Evolutionary conservation across 2,329 filamentous ascomycete genomes (phyloP), one percentile per base, ranked within the genome.

Genomic region (Gliomastix tumulicola): DNA sequence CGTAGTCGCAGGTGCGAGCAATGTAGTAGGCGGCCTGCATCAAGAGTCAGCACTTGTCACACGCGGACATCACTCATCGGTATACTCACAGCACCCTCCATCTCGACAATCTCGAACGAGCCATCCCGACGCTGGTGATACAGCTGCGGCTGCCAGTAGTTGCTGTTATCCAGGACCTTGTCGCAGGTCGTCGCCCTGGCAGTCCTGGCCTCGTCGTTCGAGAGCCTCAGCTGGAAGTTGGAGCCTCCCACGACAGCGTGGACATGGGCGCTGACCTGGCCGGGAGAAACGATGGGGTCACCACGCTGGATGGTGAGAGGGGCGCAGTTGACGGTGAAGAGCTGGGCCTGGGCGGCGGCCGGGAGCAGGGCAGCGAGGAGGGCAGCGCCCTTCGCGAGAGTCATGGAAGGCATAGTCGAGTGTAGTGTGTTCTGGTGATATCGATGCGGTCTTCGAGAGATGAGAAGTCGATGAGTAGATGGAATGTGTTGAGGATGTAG

Each of bases 71-170:
- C n/a, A n/a, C n/a, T n/a, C n/a, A n/a, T n/a, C n/a, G 1, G 4
- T 11, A 6, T 5, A 44, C 50, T 39, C 35, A 54, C 52, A 30
- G 41, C 49, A 22, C 52, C 51, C 36, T 52, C 44, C 40, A 53
- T 60, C 3, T 48, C 36, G 12, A 65, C 59, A 11, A 54, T 48
- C 43, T 60, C 57, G 25, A 82, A 78, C 37, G 62, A 71, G 12
- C 78, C 77, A 49, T 79, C 71, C 30, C 66, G 50, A 31, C 70
- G 65, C 41, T 71, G 57, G 39, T 63, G 64, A 44, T 57, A 62
- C 2, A 84, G 59, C 42, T 66, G 65, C 1, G 81, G 80, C 13
- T 74, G 75, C 81, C 82, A 85, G 59, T 86, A 85, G 49, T 76
- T 82, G 38, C 73, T 81, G 39, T 74, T 63, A n/a, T 34, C 32